Evolutionary conservation across 345 rosid genomes (phyloP).

Genomic region (Lepidium didymum): DNA sequence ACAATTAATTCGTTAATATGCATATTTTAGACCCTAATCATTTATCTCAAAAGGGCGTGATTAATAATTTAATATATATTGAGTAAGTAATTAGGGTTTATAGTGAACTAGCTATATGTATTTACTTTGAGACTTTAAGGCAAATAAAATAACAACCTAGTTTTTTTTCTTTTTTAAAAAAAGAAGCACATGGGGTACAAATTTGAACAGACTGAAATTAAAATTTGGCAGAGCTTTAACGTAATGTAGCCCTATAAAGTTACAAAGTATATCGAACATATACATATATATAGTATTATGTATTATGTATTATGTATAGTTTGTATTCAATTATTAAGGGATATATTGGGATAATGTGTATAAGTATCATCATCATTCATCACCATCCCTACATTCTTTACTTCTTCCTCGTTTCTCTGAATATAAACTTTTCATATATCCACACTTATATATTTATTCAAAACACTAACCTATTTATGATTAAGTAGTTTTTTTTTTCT

Average conservation of each 20-base stretch:
- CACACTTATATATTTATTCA: neutral
- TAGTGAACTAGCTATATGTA: neutral
- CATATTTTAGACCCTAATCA: neutral
- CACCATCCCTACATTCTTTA: conserved; percentile 1
- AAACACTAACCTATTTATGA: neutral
- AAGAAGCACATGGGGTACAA: neutral
- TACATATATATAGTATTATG: neutral
- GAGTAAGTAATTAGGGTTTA: conserved; percentile 17
- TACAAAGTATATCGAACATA: conserved; percentile 1
- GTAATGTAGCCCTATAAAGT: neutral
- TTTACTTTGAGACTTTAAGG: neutral
- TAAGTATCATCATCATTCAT: neutral
- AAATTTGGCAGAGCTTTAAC: conserved; percentile 1
- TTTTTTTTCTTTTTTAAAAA: neutral
- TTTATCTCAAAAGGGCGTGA: neutral
- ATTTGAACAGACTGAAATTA: conserved; percentile 4
- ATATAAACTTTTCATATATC: neutral
- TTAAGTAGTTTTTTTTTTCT: neutral
- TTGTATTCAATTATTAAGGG: neutral
- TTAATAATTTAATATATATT: neutral
- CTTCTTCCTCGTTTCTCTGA: neutral
- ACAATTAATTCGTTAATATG: no score
- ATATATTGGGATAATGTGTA: neutral
- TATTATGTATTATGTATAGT: no score
- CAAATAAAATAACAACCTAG: neutral